Evolutionary conservation across 75 land plant species (phyloP), one percentile per base, ranked within the genome.

Genomic region (Cryptomeria japonica): DNA sequence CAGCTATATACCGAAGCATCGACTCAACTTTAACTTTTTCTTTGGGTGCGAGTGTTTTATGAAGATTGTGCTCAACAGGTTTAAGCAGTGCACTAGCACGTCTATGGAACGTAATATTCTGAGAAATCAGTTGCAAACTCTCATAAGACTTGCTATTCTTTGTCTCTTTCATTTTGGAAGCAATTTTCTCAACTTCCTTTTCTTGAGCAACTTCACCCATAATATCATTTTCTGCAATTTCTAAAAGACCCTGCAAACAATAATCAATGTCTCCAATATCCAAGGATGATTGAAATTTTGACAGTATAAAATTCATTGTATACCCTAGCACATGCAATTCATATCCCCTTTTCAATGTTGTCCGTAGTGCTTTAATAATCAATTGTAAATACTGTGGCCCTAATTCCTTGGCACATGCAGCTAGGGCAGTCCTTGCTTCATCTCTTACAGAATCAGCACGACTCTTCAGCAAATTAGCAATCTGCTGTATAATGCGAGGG

Each of bases 101-200:
- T 15, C 87, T 89, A 83, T 91, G 88, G 86, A 98, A 97, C 10
- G 95, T 97, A 83, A 98, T 87, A 12, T 76, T 92, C 61, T 91
- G 93, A 31, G 99, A 89, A 79, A 98, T 91, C 84, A 98, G 86
- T 87, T 89, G 89, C 34, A 98, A 76, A 70, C 99, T 96, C 37
- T 97, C 99, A 92, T 91, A 98, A 36, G 99, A 98, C 80, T 92
- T 92, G 36, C 55, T 88, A 49, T 94, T 94, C 85, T 88, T 94
- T 28, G 96, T 95, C 80, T 98, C 99, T 82, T 97, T 98, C 99
- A 97, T 96, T 93, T 97, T 98, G 13, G 90, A 91, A 88, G 99
- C 97, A 88, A 98, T 91, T 83, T 99, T 96, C 34, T 93, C 99
- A 36, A 98, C 99, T 78, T 95, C 96, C 89, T 96, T 98, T 87